A percentile compares a stretch with the other conserved stretches of the same genome.
phyloP scores from a whole-genome alignment of 257 asterid species.

The Plectranthus barbatus region DNA sequence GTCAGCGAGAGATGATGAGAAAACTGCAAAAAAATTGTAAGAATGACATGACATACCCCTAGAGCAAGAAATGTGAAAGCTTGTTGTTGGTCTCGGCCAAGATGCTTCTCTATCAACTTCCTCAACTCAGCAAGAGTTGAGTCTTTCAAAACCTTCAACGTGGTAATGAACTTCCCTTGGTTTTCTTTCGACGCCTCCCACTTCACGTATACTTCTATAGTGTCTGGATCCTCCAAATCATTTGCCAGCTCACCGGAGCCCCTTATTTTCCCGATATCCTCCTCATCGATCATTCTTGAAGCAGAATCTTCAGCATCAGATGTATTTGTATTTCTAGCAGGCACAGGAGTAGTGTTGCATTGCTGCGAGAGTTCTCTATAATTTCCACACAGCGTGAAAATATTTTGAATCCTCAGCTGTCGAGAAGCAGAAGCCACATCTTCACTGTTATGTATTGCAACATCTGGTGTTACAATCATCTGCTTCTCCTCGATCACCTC shows the following conservation, averaged over 20 bases:
- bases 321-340: background rate
- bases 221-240: conserved; percentile 30
- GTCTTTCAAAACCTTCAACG: conserved; percentile 47
- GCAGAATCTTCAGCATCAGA: background rate
- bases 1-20: no score
- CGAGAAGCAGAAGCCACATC: conserved; percentile 39
- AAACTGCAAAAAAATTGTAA: background rate
- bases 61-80: conserved; percentile 57
- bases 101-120: conserved; percentile 71
- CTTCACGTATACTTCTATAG: conserved; percentile 54
- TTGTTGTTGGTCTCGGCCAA: conserved; percentile 50
- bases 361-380: conserved; percentile 45
- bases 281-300: conserved; percentile 1
- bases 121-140: conserved; percentile 76
- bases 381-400: conserved; percentile 67
- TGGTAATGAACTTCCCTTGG: conserved; percentile 56
- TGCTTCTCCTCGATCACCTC: conserved; percentile 77
- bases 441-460: conserved; percentile 11
- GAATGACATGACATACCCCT: conserved; percentile 27
- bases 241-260: conserved; percentile 10
- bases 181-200: conserved; percentile 84
- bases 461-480: conserved; percentile 28
- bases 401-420: conserved; percentile 49
- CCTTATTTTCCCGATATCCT: background rate
- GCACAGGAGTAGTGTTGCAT: conserved; percentile 20